Evolutionary conservation across 1,139 yeast species (phyloP), one percentile per base, ranked within the genome.

Genomic region (Taphrina betulina): DNA sequence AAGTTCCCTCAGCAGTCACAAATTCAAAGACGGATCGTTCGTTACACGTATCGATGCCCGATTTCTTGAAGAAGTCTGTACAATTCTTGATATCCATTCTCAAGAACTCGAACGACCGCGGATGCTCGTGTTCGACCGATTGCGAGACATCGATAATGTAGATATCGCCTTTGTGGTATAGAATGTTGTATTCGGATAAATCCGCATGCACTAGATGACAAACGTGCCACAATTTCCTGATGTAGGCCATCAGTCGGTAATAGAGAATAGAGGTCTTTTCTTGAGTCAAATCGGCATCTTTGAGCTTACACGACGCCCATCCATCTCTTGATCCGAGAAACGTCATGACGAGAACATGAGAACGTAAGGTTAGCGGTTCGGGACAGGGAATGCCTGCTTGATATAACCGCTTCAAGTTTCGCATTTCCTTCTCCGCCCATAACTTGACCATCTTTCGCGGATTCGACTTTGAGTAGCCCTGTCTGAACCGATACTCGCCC

Each of bases 351-450:
- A 94, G 73, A 2, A 94, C 96, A 71, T 94, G 96, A 29, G 90
- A 80, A 64, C 87, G 82, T 60, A 94, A 76, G 64, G 87, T 95
- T 17, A 88, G 70, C 0, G 99, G 98, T 67, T 86, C 85, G 0
- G 99, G 98, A 55, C 90, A 85, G 12, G 95, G 95, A 45, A 94
- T 85, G 0, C 95, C 95, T 58, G 82, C 78, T 51, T 77, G 71
- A 67, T 85, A 75, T 22, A 94, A 75, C 67, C 99, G 76, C 67
- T 87, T 90, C 69, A 94, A 75, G 67, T 94, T 94, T 58, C 99
- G 74, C 64, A 89, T 90, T 70, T 94, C 99, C 67, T 94, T 94
- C 68, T 94, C 98, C 0, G 98, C 98, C 99, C 99, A 94, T 31
- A 90, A 78, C 68, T 88, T 87, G 60, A 94, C 96, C 97, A 94